phyloP scores from a whole-genome alignment of 148 eudicot genomes.

The Vaccinium darrowii region DNA sequence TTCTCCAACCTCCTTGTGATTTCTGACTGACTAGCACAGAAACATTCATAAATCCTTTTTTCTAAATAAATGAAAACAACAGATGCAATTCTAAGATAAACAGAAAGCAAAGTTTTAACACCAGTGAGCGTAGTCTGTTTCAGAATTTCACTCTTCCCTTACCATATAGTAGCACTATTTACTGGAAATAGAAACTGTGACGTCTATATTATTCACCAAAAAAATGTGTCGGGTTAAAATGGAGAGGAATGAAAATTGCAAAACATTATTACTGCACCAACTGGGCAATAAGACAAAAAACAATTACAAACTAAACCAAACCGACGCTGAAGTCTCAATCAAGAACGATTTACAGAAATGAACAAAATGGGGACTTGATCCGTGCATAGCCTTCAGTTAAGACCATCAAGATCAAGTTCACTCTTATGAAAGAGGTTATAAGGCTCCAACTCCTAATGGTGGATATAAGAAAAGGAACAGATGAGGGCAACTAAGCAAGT shows the following conservation, averaged over 20 bases:
- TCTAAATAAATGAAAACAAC: constrained; percentile 22
- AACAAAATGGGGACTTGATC: not conserved
- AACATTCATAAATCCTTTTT: constrained; percentile 52
- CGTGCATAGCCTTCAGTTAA: not conserved
- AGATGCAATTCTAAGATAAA: constrained; percentile 10
- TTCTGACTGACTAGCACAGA: constrained; percentile 94
- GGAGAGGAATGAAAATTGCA: not conserved
- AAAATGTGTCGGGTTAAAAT: not conserved
- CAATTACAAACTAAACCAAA: not conserved
- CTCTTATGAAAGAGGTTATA: not conserved
- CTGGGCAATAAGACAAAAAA: not conserved
- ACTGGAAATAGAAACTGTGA: not conserved
- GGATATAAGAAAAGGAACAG: not conserved
- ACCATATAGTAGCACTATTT: not conserved
- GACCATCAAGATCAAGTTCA: not conserved
- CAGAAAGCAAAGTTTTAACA: not conserved
- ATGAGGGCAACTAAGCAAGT: too few species aligned
- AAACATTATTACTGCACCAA: not conserved
- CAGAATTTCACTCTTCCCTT: not conserved
- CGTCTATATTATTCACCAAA: not conserved
- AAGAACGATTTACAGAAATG: not conserved
- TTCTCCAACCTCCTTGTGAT: constrained; percentile 77
- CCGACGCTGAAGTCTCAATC: not conserved
- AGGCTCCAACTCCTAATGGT: not conserved
- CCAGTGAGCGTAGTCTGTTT: not conserved